Evolutionary conservation across 2,329 filamentous ascomycete genomes (phyloP).

Genomic region (Fusarium sp.): DNA sequence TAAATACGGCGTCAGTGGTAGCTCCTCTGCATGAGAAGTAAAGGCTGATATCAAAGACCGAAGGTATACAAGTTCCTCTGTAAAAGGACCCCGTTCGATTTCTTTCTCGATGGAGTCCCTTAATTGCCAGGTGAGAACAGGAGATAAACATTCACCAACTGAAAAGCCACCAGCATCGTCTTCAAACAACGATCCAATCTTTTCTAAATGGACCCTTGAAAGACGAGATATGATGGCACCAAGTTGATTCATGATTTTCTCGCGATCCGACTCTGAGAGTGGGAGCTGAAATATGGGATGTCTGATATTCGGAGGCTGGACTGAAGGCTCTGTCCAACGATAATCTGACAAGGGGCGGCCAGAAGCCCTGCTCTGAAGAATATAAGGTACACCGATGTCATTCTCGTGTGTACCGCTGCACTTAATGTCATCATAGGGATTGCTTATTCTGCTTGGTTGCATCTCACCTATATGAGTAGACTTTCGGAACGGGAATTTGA

Average conservation of each 20-base stretch:
- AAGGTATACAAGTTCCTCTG: rapidly evolving
- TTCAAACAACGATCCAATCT: background rate
- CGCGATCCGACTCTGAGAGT: rapidly evolving
- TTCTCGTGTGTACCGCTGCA: constrained; percentile 26
- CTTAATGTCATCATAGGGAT: rapidly evolving
- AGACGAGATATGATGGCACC: background rate
- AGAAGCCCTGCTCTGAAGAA: constrained; percentile 39
- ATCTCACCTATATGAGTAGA: constrained; percentile 14
- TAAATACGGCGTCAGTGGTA: background rate
- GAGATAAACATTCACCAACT: background rate
- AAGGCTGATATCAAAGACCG: background rate
- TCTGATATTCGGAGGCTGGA: background rate
- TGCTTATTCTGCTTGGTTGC: rapidly evolving
- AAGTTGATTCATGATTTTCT: background rate
- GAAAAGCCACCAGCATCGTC: background rate
- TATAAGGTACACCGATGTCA: constrained; percentile 38
- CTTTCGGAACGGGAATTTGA: constrained; percentile 32
- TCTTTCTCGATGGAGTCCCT: background rate
- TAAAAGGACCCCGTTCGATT: background rate
- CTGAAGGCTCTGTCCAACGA: constrained; percentile 14
- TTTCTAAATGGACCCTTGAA: background rate
- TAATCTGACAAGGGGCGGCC: constrained; percentile 34
- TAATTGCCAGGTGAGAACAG: background rate
- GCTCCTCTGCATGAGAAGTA: background rate
- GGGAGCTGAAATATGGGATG: background rate